Base-by-base conservation (phyloP, 2,329 filamentous ascomycete genomes). In the Penicillium sumatraense region DNA sequence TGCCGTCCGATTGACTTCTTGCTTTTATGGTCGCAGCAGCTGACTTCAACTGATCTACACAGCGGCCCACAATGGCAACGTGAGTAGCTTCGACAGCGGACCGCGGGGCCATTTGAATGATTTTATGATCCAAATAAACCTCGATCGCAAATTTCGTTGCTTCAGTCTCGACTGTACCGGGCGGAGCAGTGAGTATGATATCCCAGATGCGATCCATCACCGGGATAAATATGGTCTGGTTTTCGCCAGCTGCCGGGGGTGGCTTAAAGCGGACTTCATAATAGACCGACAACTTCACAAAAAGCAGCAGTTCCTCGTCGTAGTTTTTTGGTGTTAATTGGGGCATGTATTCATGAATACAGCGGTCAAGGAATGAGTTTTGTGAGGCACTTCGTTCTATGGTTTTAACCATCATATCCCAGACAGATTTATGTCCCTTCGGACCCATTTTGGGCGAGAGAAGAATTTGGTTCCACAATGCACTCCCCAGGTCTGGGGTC, bases 191-290 rank as follows among this genome's bases (percentile, higher is more conserved):
- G 50, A 96, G 77, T 29, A 93, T 86, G 64, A 96, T 85, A 21
- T 86, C 85, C 93, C 93, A 96, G n/a, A 96, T 78, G 54, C 92
- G 83, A 63, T 95, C 89, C 59, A 80, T 78, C 6, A 80, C 80
- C 3, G 80, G 77, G 47, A 80, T 72, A n/a, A 67, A 62, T n/a
- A 79, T 68, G 24, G 78, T 69, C 44, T 78, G 72, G 47, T 73
- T 58, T 27, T 76, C 75, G 8, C 57, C 59, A 14, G 72, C 68
- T 13, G 65, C 40, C 83, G 79, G 23, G 76, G 84, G 60, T 73
- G 83, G 57, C 78, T 82, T 61, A 62, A 88, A 89, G 1, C 81
- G 72, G 56, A 88, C 86, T 21, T 82, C 75, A 33, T 80, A 77
- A 7, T 71, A 64, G 21, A 78, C 66, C 1, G 72, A 66, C 40